phyloP scores from a whole-genome alignment of 164 flowering plant species.

The Liriodendron chinense region DNA sequence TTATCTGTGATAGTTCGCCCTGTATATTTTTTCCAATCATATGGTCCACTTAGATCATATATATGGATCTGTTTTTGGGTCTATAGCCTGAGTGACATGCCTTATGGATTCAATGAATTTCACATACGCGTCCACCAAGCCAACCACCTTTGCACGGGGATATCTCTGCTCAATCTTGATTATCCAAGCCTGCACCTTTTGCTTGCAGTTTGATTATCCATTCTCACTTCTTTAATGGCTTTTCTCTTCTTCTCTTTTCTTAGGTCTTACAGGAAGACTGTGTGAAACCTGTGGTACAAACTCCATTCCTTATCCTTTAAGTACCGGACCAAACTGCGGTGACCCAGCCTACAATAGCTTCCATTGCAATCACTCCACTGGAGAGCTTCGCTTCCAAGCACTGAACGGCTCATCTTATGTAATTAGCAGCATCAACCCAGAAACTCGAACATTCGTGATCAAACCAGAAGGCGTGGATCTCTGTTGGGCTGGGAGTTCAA shows the following conservation, averaged over 20 bases:
- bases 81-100: too few relatives aligned
- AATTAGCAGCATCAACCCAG: slow-evolving; percentile 4
- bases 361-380: not conserved
- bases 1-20: too few relatives aligned
- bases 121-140: too few relatives aligned
- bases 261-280: not conserved
- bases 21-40: too few relatives aligned
- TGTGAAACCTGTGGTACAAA: slow-evolving; percentile 5
- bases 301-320: slow-evolving; percentile 12
- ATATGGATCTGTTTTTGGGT: too few relatives aligned
- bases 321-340: slow-evolving; percentile 12
- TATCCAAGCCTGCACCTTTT: too few relatives aligned
- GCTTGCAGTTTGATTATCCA: too few relatives aligned
- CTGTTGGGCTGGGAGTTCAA: not conserved
- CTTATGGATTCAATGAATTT: too few relatives aligned
- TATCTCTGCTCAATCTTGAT: too few relatives aligned
- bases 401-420: slow-evolving; percentile 2
- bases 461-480: not conserved
- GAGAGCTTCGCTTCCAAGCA: slow-evolving; percentile 6
- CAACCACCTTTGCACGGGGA: too few relatives aligned
- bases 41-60: too few relatives aligned
- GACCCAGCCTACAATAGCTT: slow-evolving; percentile 3
- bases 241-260: not conserved
- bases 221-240: not conserved
- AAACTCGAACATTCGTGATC: slow-evolving; percentile 2